Evolutionary conservation across 495 filamentous ascomycete species (phyloP).

Genomic region (Geopyxis carbonaria): DNA sequence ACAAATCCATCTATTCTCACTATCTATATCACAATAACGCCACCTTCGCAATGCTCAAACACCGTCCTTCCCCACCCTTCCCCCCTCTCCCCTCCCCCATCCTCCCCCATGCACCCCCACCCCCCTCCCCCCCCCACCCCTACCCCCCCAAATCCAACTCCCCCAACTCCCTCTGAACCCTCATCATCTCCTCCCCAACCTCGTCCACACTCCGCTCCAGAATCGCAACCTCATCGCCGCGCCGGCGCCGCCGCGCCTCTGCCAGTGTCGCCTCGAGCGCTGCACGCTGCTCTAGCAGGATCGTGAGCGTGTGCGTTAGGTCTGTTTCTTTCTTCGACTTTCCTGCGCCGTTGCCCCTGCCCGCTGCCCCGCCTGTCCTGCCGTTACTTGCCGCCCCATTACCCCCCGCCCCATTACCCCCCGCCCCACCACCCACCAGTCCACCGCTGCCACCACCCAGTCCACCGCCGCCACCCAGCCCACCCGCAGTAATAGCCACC

Average conservation of each 20-base stretch:
- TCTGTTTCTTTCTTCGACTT: conserved; percentile 53
- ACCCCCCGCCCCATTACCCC: background rate
- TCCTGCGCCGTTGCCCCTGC: conserved; percentile 53
- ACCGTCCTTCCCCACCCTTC: too few species aligned
- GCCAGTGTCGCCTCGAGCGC: conserved; percentile 78
- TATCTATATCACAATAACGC: too few species aligned
- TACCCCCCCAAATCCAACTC: conserved; percentile 31
- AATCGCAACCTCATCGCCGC: conserved; percentile 77
- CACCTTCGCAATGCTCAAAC: too few species aligned
- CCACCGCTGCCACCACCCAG: conserved; percentile 30
- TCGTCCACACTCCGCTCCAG: conserved; percentile 71
- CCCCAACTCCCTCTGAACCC: conserved; percentile 36
- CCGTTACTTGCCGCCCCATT: conserved; percentile 6
- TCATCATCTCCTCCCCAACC: conserved; percentile 64
- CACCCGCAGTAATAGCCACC: background rate
- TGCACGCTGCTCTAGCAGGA: conserved; percentile 89
- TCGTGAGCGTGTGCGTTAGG: conserved; percentile 63
- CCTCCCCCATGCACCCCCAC: too few species aligned
- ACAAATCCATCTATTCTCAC: too few species aligned
- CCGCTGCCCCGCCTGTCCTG: background rate
- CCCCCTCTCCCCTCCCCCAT: too few species aligned
- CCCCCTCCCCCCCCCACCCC: too few species aligned
- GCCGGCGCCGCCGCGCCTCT: conserved; percentile 59
- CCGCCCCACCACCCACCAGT: conserved; percentile 59
- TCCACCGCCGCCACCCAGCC: background rate